Conservation (phyloP, 2,329 filamentous ascomycete species). For the Xylariales sp. region DNA sequence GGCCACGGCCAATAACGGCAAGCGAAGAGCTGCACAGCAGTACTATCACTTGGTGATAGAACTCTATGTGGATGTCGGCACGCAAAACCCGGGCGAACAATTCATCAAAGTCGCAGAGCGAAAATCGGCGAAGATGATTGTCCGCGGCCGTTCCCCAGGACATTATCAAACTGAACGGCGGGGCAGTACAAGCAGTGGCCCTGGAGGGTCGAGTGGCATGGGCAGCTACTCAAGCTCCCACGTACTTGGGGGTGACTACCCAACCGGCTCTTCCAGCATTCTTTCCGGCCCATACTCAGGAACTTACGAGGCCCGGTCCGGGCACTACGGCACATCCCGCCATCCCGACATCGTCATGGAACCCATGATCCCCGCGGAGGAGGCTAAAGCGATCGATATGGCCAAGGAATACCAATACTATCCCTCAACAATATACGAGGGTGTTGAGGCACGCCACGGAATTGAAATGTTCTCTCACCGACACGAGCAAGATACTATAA, state of each 20-base stretch:
- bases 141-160: slow-evolving; percentile 84
- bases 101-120: slow-evolving; percentile 78
- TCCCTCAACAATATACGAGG: slow-evolving; percentile 62
- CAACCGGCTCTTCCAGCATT: slow-evolving; percentile 53
- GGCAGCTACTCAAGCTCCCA: slow-evolving; percentile 59
- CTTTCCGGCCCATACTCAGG: slow-evolving; percentile 54
- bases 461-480: slow-evolving; percentile 63
- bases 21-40: slow-evolving; percentile 88
- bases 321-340: slow-evolving; percentile 56
- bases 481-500: slow-evolving; percentile 48
- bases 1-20: slow-evolving; percentile 93
- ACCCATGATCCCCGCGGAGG: slow-evolving; percentile 62
- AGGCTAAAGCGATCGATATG: slow-evolving; percentile 61
- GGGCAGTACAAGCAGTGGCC: slow-evolving; percentile 75
- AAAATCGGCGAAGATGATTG: slow-evolving; percentile 84
- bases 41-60: slow-evolving; percentile 93
- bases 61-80: slow-evolving; percentile 76
- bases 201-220: slow-evolving; percentile 71
- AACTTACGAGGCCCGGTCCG: slow-evolving; percentile 55
- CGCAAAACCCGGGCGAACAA: slow-evolving; percentile 57
- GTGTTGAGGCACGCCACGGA: slow-evolving; percentile 56
- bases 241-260: slow-evolving; percentile 56
- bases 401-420: slow-evolving; percentile 68
- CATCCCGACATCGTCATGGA: slow-evolving; percentile 64
- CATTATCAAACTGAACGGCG: slow-evolving; percentile 80